phyloP scores from a whole-genome alignment of 768 basidiomycete genomes.

The Royoungia palumana region DNA sequence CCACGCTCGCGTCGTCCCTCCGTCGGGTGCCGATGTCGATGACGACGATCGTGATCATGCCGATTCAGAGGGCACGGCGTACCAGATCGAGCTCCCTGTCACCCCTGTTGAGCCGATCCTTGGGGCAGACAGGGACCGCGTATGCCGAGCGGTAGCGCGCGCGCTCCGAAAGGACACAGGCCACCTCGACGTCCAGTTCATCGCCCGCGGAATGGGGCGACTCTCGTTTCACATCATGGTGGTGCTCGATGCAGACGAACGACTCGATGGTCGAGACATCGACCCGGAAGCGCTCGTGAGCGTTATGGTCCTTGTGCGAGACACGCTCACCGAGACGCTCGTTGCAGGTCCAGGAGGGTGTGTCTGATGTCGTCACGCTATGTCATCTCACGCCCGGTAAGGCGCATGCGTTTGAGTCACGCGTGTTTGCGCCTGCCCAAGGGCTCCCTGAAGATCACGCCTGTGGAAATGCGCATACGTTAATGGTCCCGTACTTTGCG shows the following conservation, averaged over 20 bases:
- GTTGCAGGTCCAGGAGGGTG: too few relatives aligned
- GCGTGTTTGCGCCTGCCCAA: slow-evolving; percentile 45
- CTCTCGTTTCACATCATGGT: slow-evolving; percentile 39
- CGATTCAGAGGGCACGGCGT: slow-evolving; percentile 9
- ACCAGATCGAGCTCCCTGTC: slow-evolving; percentile 39
- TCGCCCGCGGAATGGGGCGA: slow-evolving; percentile 34
- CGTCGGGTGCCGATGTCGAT: too few relatives aligned
- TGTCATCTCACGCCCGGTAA: not conserved
- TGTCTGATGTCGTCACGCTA: too few relatives aligned
- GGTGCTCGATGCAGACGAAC: slow-evolving; percentile 41
- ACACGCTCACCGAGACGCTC: too few relatives aligned
- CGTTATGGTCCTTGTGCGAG: not conserved
- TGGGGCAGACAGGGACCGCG: slow-evolving; percentile 28
- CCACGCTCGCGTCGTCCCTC: not conserved
- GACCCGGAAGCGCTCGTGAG: slow-evolving; percentile 35
- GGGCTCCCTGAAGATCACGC: slow-evolving; percentile 45
- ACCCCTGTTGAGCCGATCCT: slow-evolving; percentile 24
- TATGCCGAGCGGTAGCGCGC: slow-evolving; percentile 31
- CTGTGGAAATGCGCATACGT: slow-evolving; percentile 52
- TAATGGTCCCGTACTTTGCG: slow-evolving; percentile 50
- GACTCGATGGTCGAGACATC: slow-evolving; percentile 33
- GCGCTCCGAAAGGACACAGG: slow-evolving; percentile 33
- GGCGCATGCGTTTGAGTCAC: slow-evolving; percentile 42
- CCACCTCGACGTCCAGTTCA: slow-evolving; percentile 36
- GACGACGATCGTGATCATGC: not conserved